Conservation (phyloP, 2,329 filamentous ascomycete species). For the Verticillium tricorpus region DNA sequence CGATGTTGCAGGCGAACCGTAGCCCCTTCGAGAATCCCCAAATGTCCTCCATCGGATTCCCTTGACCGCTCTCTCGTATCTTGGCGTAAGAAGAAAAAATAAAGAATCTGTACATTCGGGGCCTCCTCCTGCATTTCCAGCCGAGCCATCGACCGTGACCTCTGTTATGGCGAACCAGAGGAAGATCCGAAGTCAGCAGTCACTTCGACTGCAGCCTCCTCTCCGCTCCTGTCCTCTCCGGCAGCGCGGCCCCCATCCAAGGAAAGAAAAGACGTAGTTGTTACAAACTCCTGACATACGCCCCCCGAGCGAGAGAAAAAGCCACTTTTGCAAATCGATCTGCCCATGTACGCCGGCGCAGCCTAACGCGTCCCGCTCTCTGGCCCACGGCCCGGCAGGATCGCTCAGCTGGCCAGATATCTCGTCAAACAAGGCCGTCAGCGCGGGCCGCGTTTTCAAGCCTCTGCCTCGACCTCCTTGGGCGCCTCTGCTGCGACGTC, state of each 20-base stretch:
- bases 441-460: slow-evolving; percentile 18
- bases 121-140: background rate
- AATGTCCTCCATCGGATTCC: background rate
- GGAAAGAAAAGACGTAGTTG: background rate
- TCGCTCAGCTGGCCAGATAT: background rate
- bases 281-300: background rate
- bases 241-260: background rate
- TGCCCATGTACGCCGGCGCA: background rate
- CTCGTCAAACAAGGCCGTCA: background rate
- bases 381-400: background rate
- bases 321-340: background rate
- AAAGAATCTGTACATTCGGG: background rate
- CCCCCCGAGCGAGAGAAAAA: background rate
- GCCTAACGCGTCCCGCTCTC: background rate
- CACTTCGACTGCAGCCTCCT: background rate
- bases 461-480: slow-evolving; percentile 31
- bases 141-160: background rate
- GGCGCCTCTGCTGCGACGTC: slow-evolving; percentile 18
- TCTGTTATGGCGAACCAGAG: background rate
- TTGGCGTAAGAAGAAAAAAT: background rate
- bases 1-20: no score
- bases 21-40: background rate
- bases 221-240: background rate
- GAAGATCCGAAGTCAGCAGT: background rate
- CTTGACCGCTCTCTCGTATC: background rate